Evolutionary conservation across 2,329 filamentous ascomycete genomes (phyloP), one percentile per base, ranked within the genome.

Genomic region (Dothistroma pini): DNA sequence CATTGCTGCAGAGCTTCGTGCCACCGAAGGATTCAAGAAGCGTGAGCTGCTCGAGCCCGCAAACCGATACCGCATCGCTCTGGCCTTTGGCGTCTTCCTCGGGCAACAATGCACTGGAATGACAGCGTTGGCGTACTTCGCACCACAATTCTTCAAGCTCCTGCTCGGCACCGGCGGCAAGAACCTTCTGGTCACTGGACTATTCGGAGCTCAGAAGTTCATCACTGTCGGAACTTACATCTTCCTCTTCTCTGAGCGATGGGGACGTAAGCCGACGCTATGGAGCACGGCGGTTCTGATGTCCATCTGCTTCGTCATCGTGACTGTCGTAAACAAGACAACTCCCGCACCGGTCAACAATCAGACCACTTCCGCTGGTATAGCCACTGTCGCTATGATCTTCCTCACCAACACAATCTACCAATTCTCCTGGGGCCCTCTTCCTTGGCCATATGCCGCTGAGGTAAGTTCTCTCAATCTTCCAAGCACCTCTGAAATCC

Each of bases 341-440:
- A 68, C 69, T 1, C 70, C 72, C 6, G 62, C 69, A 10, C 68
- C 69, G 0, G 57, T 61, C 12, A 56, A 63, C 49, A 69, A 66
- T 14, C 63, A 70, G 31, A 71, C 73, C 2, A 73, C 71, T 6
- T 63, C 66, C 19, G 67, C 79, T 1, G 80, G 79, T 0, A 81
- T 83, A 32, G 78, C 78, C 1, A 85, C 82, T 0, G 76, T 86
- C 0, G 78, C 80, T 0, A 73, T 86, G 34, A 84, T 85, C 53
- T 85, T 84, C 68, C 71, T 85, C 16, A 81, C 81, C 54, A 81
- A 84, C 38, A 77, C 83, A 66, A 77, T 76, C 2, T 84, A 82
- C 66, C 80, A 81, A 35, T 78, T 81, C 44, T 80, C 76, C 0
- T 84, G 81, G 81, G 81, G 82, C 0, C 81, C 81, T 0, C 50